Evolutionary conservation across 495 filamentous ascomycete genomes (phyloP).

Genomic region (Penicillium antarcticum): DNA sequence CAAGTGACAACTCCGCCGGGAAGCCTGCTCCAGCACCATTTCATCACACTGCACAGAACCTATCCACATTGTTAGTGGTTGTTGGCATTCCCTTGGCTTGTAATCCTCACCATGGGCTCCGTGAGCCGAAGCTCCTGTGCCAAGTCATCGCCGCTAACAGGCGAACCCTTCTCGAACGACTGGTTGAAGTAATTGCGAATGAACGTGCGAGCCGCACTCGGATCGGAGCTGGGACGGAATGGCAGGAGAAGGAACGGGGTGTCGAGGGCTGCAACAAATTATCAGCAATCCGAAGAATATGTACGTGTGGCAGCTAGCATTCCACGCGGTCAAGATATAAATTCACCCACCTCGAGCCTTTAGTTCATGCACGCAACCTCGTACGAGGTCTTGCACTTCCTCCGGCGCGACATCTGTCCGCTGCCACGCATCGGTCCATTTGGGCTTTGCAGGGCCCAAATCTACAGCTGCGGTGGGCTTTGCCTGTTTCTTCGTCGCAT

Average conservation of each 20-base stretch:
- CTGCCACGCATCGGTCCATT: constrained; percentile 87
- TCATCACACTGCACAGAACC: constrained; percentile 91
- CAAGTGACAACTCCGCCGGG: constrained; percentile 91
- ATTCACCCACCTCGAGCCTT: constrained; percentile 81
- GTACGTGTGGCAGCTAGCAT: constrained; percentile 13
- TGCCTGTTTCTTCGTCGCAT: constrained; percentile 54
- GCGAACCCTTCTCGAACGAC: constrained; percentile 38
- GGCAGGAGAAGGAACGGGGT: constrained; percentile 93
- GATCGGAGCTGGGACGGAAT: constrained; percentile 88
- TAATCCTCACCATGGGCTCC: constrained; percentile 76
- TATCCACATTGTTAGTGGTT: constrained; percentile 29
- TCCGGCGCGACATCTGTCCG: constrained; percentile 83
- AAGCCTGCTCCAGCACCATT: constrained; percentile 98
- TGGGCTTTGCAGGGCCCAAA: constrained; percentile 59
- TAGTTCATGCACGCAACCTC: constrained; percentile 82
- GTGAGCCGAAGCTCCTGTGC: constrained; percentile 86
- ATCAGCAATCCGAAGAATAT: constrained; percentile 36
- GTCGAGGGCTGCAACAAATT: constrained; percentile 64
- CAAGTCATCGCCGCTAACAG: constrained; percentile 64
- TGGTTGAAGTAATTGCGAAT: constrained; percentile 88
- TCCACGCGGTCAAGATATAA: constrained; percentile 22
- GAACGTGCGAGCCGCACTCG: constrained; percentile 85
- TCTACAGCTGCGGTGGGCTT: constrained; percentile 48
- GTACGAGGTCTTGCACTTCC: constrained; percentile 84
- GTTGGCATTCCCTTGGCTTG: neutral